Evolutionary conservation across 2,329 filamentous ascomycete genomes (phyloP).

Genomic region (Trematosphaeria pertusa): DNA sequence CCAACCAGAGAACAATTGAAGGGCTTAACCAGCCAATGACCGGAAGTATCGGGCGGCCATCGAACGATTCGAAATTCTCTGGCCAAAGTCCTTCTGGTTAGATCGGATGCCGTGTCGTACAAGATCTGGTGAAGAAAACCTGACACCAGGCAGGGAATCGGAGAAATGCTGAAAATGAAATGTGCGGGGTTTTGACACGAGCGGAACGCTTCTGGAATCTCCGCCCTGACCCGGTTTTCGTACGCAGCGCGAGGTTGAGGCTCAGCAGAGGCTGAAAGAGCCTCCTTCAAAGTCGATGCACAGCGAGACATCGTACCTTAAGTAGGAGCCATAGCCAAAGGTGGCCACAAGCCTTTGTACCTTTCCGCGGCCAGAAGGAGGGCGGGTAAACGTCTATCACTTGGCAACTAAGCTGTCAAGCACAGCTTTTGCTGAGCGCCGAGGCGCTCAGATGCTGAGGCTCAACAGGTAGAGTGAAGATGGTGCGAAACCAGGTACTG

Average conservation of each 20-base stretch:
- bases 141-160: conserved; percentile 1
- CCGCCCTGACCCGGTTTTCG: conserved; percentile 1
- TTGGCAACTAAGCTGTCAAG: conserved; percentile 15
- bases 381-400: conserved; percentile 25
- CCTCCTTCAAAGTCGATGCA: conserved; percentile 3
- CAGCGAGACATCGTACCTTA: conserved; percentile 14
- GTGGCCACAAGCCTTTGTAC: conserved; percentile 9
- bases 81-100: background rate
- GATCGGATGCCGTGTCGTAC: conserved; percentile 4
- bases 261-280: conserved; percentile 10
- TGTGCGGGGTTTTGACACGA: background rate
- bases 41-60: conserved; percentile 10
- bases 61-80: background rate
- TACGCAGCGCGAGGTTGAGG: conserved; percentile 2
- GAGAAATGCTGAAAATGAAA: conserved; percentile 1
- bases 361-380: conserved; percentile 16
- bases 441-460: conserved; percentile 8
- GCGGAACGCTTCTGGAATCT: background rate
- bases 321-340: conserved; percentile 12
- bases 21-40: no score
- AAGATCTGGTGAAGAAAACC: conserved; percentile 8
- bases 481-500: conserved; percentile 23
- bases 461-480: conserved; percentile 12
- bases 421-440: conserved; percentile 6
- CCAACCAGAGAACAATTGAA: background rate